phyloP scores from a whole-genome alignment of 805 yeast genomes.

The Saccharomycopsis malanga region DNA sequence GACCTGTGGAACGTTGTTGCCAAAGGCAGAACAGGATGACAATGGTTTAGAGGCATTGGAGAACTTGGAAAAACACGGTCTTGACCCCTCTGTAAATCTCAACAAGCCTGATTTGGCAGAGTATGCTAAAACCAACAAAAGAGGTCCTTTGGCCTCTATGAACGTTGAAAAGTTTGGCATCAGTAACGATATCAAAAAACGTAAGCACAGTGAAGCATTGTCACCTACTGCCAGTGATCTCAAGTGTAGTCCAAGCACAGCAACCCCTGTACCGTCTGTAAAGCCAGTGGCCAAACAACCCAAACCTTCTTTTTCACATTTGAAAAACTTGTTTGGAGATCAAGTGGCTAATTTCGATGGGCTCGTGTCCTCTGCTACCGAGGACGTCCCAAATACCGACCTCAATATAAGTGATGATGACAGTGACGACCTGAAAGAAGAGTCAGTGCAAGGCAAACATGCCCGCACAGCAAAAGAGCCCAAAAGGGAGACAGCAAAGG shows the following conservation, averaged over 20 bases:
- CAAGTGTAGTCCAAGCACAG: not conserved
- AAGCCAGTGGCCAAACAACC: not conserved
- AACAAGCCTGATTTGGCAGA: slow-evolving; percentile 13
- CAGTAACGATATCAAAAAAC: not conserved
- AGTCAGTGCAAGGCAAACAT: too few species aligned
- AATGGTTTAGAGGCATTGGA: slow-evolving; percentile 38
- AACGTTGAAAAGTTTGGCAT: not conserved
- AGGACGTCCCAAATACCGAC: slow-evolving; percentile 1
- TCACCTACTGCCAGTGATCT: not conserved
- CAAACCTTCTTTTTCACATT: slow-evolving; percentile 11
- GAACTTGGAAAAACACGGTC: slow-evolving; percentile 28
- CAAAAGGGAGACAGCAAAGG: too few species aligned
- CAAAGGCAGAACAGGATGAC: slow-evolving; percentile 50
- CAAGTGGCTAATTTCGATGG: slow-evolving; percentile 14
- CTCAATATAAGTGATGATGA: not conserved
- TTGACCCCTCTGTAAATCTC: slow-evolving; percentile 20
- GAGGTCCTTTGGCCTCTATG: slow-evolving; percentile 9
- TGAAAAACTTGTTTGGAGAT: slow-evolving; percentile 14
- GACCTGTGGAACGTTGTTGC: slow-evolving; percentile 52
- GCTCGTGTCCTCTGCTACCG: slow-evolving; percentile 14
- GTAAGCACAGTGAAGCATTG: slow-evolving; percentile 1
- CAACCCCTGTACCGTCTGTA: not conserved
- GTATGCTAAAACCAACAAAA: slow-evolving; percentile 11
- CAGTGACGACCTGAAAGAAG: too few species aligned
- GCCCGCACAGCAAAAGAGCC: too few species aligned